These are phyloP conservation scores for Colletotrichum nymphaeae DNA, from an alignment of 2,329 filamentous ascomycete genomes.

Conservation along the genomic window DNA sequence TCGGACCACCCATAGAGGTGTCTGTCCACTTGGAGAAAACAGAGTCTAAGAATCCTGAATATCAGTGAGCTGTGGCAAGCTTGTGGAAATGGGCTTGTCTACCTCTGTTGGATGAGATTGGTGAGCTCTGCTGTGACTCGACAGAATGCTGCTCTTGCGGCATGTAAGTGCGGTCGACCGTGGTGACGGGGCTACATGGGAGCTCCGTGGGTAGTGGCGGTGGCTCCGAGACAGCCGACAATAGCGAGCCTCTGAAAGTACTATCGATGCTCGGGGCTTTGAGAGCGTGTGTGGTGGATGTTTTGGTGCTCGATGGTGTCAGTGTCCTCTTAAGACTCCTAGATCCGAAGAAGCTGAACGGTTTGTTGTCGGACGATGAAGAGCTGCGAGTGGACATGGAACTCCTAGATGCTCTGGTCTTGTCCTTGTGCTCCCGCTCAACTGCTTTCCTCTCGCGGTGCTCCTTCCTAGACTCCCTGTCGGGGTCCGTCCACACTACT, in stretches of 20 bases:
- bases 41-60: conserved; percentile 49
- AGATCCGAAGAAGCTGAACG: conserved; percentile 57
- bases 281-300: conserved; percentile 28
- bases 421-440: conserved; percentile 47
- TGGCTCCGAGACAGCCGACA: conserved; percentile 28
- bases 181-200: conserved; percentile 7
- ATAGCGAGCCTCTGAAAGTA: conserved; percentile 25
- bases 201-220: conserved; percentile 5
- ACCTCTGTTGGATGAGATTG: conserved; percentile 50
- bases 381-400: conserved; percentile 59
- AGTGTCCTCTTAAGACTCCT: conserved; percentile 50
- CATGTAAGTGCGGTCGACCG: conserved; percentile 7
- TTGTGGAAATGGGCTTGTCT: conserved; percentile 23
- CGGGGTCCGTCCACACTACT: conserved; percentile 68
- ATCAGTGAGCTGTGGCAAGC: conserved; percentile 38
- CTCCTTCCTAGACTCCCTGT: conserved; percentile 64
- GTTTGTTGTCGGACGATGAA: conserved; percentile 51
- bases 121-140: conserved; percentile 32
- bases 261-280: conserved; percentile 29
- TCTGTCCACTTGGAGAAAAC: conserved; percentile 58
- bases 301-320: conserved; percentile 38
- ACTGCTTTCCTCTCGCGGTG: conserved; percentile 61
- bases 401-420: conserved; percentile 44
- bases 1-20: conserved; percentile 44
- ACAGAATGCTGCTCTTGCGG: conserved; percentile 15